Evolutionary conservation across 306 rosid genomes (phyloP), one percentile per base, ranked within the genome.

Genomic region (Cucurbita ficifolia): DNA sequence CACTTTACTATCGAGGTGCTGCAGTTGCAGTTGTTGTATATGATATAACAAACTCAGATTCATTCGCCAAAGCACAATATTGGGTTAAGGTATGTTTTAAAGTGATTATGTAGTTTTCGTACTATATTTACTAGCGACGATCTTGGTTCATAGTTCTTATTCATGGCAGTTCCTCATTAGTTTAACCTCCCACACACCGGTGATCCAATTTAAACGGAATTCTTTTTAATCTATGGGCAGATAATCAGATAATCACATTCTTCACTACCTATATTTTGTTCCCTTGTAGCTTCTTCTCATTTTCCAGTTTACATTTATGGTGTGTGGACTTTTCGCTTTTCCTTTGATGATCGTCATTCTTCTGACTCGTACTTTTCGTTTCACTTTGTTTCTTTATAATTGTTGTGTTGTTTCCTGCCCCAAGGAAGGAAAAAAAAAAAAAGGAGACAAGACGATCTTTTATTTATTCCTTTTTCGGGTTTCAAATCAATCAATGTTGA

Each of bases 21-120:
- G 97, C 96, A 6, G 96, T 95, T 80, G 97, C 99, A 48, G 92
- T 95, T 76, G 80, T 95, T 83, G 99, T 87, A 55, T 95, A 95
- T 80, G 99, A 95, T 79, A 95, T 95, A 82, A 95, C 99, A 64
- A 88, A 92, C 82, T 96, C 92, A 7, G 99, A 91, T 7, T 87
- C 97, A 69, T 91, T 95, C 85, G 70, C 80, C 82, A 95, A 95
- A 85, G 99, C 99, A 74, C 97, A 95, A 81, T 95, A 89, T 87
- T 95, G 99, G 99, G 99, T 95, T 76, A 95, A 95, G 97, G 99
- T 95, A 86, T 45, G 61, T 63, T 71, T 48, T 48, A 68, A 68
- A 46, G 2, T 68, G 56, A 29, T 46, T 13, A 43, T 13, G 7
- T 69, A 45, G 43, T 7, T 69, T 49, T 22, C 5, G 73, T 69